Evolutionary conservation across 2,329 filamentous ascomycete genomes (phyloP), one percentile per base, ranked within the genome.

Genomic region (Neonectria hederae): DNA sequence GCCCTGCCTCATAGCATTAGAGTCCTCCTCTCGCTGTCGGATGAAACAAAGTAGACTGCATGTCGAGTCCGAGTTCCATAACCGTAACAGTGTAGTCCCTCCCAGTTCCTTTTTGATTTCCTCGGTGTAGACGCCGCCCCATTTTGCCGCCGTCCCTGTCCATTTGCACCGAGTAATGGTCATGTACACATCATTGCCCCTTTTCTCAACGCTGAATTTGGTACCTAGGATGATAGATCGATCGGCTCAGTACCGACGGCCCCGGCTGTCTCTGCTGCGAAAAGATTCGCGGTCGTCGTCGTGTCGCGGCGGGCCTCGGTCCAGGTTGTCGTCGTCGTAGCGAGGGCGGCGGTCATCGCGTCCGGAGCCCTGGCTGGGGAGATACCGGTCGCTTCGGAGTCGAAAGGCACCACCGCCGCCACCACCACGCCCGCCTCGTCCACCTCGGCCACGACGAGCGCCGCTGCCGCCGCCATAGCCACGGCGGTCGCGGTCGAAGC

Each of bases 401-500:
- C 77, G 69, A 46, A 70, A 72, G 7, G 58, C 45, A 40, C 67
- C 35, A 17, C 35, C 35, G 13, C 14, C 72, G 1, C 74, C 68
- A 21, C 74, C 72, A 22, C 76, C 71, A 24, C 79, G 76, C 48
- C 74, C 71, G 3, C 70, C 68, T 30, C 73, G 67, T 14, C 65
- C 63, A 10, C 71, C 54, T 8, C 70, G 59, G 22, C 75, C 63
- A 48, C 76, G 67, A 8, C 72, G 63, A 9, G 71, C 66, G 11
- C 68, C 61, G 73, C 72, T 59, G 73, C 72, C 59, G 75, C 77
- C 60, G 72, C 75, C 53, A 40, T 51, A 76, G 35, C 80, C 79
- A 10, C 81, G 77, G 21, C 78, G 78, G 21, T 78, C 74, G 78
- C 81, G 54, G 69, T 80, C 72, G 11, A 72, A 63, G 17, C 65